Percentiles rank a stretch among this genome's conserved stretches.
These are phyloP conservation scores for Pseudoneurospora amorphoporcata DNA, from an alignment of 495 filamentous ascomycete species.

Conservation along the genomic window DNA sequence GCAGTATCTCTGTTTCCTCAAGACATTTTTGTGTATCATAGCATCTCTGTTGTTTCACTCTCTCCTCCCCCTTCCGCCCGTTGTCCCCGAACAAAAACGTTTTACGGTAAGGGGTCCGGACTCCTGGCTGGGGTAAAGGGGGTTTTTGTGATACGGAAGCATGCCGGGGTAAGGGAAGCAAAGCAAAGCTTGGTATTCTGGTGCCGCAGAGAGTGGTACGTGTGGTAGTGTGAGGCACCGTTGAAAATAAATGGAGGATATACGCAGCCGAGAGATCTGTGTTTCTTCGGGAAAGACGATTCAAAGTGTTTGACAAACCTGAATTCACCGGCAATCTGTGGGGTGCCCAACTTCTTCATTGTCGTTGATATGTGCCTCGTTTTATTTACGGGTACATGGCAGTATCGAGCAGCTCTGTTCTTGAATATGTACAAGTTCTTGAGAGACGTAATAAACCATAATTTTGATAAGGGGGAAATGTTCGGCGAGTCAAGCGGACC, in stretches of 20 bases:
- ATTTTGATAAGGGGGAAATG: neutral
- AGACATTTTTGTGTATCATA: neutral
- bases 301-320: neutral
- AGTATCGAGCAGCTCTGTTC: neutral
- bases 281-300: neutral
- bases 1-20: neutral
- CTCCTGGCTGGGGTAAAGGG: neutral
- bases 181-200: neutral
- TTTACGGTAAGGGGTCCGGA: neutral
- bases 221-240: neutral
- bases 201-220: neutral
- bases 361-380: neutral
- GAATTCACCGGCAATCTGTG: neutral
- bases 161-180: neutral
- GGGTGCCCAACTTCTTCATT: neutral
- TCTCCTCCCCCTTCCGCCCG: neutral
- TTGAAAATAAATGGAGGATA: neutral
- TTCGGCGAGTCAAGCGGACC: neutral
- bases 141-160: neutral
- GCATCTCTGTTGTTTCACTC: neutral
- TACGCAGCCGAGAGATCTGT: neutral
- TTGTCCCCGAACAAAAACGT: neutral
- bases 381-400: neutral
- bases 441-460: neutral
- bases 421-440: neutral